phyloP scores from a whole-genome alignment of 75 land plant genomes.

The Pinus albicaulis region DNA sequence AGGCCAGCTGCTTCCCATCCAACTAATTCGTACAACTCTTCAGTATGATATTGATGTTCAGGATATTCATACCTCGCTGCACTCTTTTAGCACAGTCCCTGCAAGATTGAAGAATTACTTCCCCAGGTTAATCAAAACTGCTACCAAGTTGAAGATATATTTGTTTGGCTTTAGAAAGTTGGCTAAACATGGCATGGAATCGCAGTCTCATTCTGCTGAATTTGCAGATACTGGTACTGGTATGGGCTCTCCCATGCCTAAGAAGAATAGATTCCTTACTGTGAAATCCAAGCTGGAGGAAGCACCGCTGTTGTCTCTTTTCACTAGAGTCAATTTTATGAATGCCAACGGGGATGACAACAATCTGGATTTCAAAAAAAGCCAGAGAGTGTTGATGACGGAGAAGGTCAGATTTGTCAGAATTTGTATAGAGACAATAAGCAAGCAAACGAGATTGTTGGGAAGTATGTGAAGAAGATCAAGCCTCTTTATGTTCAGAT shows the following conservation, averaged over 20 bases:
- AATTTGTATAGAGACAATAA: constrained; percentile 18
- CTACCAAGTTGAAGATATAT: no score
- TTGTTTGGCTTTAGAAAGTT: constrained; percentile 36
- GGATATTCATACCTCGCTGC: no score
- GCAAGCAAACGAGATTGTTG: constrained; percentile 34
- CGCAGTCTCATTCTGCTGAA: not conserved
- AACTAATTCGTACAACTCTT: no score
- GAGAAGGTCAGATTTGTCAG: not conserved
- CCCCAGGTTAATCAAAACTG: constrained; percentile 7
- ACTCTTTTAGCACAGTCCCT: no score
- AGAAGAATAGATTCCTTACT: constrained; percentile 35
- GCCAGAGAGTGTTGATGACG: not conserved
- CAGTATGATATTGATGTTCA: no score
- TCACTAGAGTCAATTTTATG: constrained; percentile 35
- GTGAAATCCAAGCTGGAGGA: constrained; percentile 62
- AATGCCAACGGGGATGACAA: constrained; percentile 4
- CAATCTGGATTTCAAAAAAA: constrained; percentile 1
- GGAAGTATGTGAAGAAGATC: constrained; percentile 12
- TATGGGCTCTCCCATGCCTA: not conserved
- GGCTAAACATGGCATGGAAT: constrained; percentile 11
- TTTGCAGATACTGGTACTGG: not conserved
- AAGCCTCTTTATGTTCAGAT: not conserved
- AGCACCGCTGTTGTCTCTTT: constrained; percentile 50
- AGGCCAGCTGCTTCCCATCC: no score
- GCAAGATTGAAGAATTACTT: constrained; percentile 18